Conservation (phyloP, 352 stramenopile genomes). For the Pythium dissotocum region DNA sequence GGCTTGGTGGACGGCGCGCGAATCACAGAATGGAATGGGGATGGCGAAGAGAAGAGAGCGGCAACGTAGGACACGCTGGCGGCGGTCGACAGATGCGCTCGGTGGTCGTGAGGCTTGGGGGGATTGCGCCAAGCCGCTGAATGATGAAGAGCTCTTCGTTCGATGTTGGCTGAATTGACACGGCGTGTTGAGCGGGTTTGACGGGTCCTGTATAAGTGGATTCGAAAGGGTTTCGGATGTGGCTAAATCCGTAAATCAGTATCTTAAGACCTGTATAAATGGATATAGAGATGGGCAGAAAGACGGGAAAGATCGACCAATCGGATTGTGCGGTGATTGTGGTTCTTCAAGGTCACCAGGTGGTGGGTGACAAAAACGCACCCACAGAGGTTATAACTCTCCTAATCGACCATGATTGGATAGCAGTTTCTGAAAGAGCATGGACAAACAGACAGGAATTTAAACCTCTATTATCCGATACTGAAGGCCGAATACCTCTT, state of each 20-base stretch:
- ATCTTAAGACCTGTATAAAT: neutral
- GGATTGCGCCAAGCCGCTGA: neutral
- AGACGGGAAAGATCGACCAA: slow-evolving; percentile 2
- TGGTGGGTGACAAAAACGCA: neutral
- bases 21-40: neutral
- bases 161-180: slow-evolving; percentile 17
- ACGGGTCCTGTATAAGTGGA: neutral
- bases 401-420: neutral
- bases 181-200: neutral
- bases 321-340: slow-evolving; percentile 6
- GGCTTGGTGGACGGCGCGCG: neutral
- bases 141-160: neutral
- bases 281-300: neutral
- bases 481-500: neutral
- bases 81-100: neutral
- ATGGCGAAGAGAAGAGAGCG: neutral
- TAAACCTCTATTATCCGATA: slow-evolving; percentile 2
- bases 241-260: neutral
- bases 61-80: neutral
- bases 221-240: neutral
- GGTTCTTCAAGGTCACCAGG: slow-evolving; percentile 14
- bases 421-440: neutral
- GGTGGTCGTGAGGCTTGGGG: neutral
- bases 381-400: neutral
- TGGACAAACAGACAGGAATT: neutral